phyloP scores from a whole-genome alignment of 441 rosid genomes.

The Pelargonium myrrhifolium region DNA sequence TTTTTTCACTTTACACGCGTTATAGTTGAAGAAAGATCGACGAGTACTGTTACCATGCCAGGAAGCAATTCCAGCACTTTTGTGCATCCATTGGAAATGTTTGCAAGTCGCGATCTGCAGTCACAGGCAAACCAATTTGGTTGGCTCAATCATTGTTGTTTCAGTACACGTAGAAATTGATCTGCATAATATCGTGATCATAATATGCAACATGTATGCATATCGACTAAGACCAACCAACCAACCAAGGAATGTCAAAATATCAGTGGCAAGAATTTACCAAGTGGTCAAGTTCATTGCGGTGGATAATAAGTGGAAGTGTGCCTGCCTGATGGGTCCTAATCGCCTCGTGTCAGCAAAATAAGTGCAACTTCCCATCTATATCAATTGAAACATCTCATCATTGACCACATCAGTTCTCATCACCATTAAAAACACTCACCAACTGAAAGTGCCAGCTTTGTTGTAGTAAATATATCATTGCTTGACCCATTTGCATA shows the following conservation, averaged over 20 bases:
- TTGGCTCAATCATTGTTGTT: too few species aligned
- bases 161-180: too few species aligned
- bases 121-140: too few species aligned
- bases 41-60: slow-evolving; percentile 12
- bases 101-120: too few species aligned
- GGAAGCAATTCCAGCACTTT: slow-evolving; percentile 19
- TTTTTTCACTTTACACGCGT: slow-evolving; percentile 20
- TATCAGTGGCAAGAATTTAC: not conserved
- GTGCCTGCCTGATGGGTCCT: slow-evolving; percentile 14
- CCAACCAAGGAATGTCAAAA: not conserved
- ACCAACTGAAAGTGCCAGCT: slow-evolving; percentile 13
- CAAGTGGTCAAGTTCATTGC: slow-evolving; percentile 16
- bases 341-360: slow-evolving; percentile 8
- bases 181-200: not conserved
- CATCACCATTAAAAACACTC: slow-evolving; percentile 10
- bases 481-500: not conserved
- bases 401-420: slow-evolving; percentile 4
- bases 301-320: slow-evolving; percentile 18
- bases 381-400: slow-evolving; percentile 12
- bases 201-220: slow-evolving; percentile 13
- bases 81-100: too few species aligned
- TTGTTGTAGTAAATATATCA: not conserved
- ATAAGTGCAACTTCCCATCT: slow-evolving; percentile 1
- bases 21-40: slow-evolving; percentile 21
- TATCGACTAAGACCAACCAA: not conserved